Percentiles rank a stretch among this genome's conserved stretches.
Conservation (phyloP, 2,329 filamentous ascomycete genomes). For the Paecilomyces dactylethromorphus region DNA sequence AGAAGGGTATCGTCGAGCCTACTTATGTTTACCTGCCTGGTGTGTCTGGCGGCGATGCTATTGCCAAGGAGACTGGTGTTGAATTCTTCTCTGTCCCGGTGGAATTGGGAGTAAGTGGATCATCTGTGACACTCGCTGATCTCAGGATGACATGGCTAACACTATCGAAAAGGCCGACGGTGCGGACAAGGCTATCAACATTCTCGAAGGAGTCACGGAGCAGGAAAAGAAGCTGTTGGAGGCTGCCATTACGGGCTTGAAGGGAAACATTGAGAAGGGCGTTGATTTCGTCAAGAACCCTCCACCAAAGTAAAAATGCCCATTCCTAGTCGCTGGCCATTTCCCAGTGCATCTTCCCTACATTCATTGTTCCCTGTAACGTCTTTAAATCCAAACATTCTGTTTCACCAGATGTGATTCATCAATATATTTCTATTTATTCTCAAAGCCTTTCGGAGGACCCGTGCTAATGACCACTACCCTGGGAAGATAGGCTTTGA, state of each 20-base stretch:
- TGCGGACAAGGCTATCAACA: slow-evolving; percentile 77
- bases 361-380: slow-evolving; percentile 14
- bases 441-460: slow-evolving; percentile 17
- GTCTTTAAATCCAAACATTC: slow-evolving; percentile 1
- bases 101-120: slow-evolving; percentile 77
- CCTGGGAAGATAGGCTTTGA: slow-evolving; percentile 41
- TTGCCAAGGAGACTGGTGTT: slow-evolving; percentile 72
- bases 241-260: slow-evolving; percentile 68
- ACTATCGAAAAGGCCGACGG: slow-evolving; percentile 60
- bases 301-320: slow-evolving; percentile 73
- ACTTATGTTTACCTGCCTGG: slow-evolving; percentile 94
- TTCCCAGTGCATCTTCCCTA: slow-evolving; percentile 6
- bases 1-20: slow-evolving; percentile 89
- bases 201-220: slow-evolving; percentile 68
- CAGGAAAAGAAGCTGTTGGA: slow-evolving; percentile 85
- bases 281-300: slow-evolving; percentile 82
- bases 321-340: slow-evolving; percentile 19
- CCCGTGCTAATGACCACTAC: slow-evolving; percentile 29
- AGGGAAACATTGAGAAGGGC: slow-evolving; percentile 92
- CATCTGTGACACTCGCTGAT: slow-evolving; percentile 3
- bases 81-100: slow-evolving; percentile 97
- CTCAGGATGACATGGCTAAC: slow-evolving; percentile 16
- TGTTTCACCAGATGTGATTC: slow-evolving; percentile 4
- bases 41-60: slow-evolving; percentile 76
- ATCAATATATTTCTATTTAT: slow-evolving; percentile 3